Percentiles rank a stretch among this genome's conserved stretches.
These are phyloP conservation scores for Eutrema heterophyllum DNA, from an alignment of 345 rosid species.

Conservation along the genomic window DNA sequence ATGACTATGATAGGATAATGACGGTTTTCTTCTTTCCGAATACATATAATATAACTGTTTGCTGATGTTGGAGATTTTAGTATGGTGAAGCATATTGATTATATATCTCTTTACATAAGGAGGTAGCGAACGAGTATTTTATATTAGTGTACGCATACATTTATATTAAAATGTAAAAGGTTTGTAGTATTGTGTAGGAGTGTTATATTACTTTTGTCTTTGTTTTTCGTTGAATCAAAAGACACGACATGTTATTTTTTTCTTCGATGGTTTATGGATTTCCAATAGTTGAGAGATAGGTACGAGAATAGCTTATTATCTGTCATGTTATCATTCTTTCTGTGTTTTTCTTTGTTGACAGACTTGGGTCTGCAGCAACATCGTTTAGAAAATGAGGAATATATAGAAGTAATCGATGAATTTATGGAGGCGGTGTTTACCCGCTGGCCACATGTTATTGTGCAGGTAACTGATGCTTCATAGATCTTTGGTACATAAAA, in stretches of 20 bases:
- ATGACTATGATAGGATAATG: not conserved
- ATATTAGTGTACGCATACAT: not conserved
- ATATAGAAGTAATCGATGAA: slow-evolving; percentile 75
- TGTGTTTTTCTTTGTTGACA: slow-evolving; percentile 34
- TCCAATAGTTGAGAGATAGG: not conserved
- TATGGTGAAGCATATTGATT: not conserved
- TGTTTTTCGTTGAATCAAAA: not conserved
- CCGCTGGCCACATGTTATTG: slow-evolving; percentile 97
- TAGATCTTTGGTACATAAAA: slow-evolving; percentile 6
- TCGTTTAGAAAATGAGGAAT: slow-evolving; percentile 84
- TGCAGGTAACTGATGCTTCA: slow-evolving; percentile 55
- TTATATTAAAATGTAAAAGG: not conserved
- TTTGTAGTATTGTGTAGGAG: not conserved
- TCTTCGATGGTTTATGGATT: not conserved
- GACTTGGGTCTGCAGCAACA: slow-evolving; percentile 91
- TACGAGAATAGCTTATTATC: not conserved
- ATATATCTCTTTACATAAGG: not conserved
- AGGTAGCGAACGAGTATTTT: not conserved
- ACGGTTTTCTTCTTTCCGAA: not conserved
- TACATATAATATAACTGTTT: slow-evolving; percentile 13
- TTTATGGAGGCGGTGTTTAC: slow-evolving; percentile 98
- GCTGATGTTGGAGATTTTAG: slow-evolving; percentile 5
- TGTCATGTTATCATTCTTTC: not conserved
- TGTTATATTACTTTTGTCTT: not conserved
- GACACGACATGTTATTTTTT: not conserved